Conservation (phyloP, 495 filamentous ascomycete species). For the Penicillium egyptiacum region DNA sequence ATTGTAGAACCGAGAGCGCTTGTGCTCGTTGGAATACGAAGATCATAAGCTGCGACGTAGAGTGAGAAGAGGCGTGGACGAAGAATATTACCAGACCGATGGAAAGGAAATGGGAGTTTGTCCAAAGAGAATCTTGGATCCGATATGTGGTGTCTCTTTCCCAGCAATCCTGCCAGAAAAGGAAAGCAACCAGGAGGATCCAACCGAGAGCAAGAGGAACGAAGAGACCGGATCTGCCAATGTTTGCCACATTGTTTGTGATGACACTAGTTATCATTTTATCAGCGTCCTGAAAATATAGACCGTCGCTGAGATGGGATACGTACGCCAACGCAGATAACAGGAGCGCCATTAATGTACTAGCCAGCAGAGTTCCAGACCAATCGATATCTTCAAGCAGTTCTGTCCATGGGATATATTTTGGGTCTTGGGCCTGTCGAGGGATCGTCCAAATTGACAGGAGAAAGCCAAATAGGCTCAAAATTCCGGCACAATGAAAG, state of each 20-base stretch:
- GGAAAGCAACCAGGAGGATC: constrained; percentile 44
- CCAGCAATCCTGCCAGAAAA: constrained; percentile 47
- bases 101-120: constrained; percentile 45
- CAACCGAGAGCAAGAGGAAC: constrained; percentile 40
- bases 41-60: constrained; percentile 47
- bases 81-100: constrained; percentile 56
- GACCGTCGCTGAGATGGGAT: background rate
- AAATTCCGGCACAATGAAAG: constrained; percentile 41
- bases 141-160: constrained; percentile 42
- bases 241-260: constrained; percentile 32
- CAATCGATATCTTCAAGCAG: constrained; percentile 47
- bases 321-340: constrained; percentile 47
- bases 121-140: constrained; percentile 54
- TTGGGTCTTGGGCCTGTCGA: constrained; percentile 11
- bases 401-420: constrained; percentile 18
- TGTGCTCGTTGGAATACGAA: constrained; percentile 56
- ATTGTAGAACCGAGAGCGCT: constrained; percentile 36
- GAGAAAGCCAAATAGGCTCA: constrained; percentile 34
- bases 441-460: constrained; percentile 41
- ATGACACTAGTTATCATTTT: constrained; percentile 24
- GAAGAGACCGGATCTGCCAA: constrained; percentile 34
- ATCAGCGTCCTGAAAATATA: background rate
- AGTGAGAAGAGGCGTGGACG: constrained; percentile 51
- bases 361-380: constrained; percentile 42
- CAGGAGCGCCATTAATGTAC: constrained; percentile 38